Conservation (phyloP, 2,329 filamentous ascomycete species). For the Pseudopithomyces maydicus region DNA sequence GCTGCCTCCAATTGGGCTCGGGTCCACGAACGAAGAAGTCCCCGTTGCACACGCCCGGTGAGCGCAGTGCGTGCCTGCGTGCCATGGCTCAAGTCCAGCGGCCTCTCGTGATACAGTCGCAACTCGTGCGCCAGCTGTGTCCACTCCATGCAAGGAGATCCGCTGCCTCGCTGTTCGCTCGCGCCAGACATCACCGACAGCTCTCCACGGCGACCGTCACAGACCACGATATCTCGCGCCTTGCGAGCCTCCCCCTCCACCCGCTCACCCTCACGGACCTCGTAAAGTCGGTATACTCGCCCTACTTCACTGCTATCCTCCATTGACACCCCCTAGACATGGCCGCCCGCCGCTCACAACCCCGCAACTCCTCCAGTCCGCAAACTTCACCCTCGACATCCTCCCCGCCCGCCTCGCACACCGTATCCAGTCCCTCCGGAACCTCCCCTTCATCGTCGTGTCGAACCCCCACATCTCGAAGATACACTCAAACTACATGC, state of each 20-base stretch:
- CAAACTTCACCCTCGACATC: conserved; percentile 93
- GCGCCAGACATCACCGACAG: conserved; percentile 18
- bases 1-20: background rate
- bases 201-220: conserved; percentile 53
- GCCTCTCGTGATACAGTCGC: conserved; percentile 43
- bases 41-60: background rate
- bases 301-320: background rate
- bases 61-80: no score
- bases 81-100: conserved; percentile 38
- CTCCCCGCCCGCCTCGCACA: conserved; percentile 91
- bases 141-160: conserved; percentile 27
- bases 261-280: conserved; percentile 85
- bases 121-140: conserved; percentile 41
- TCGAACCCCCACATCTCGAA: conserved; percentile 94
- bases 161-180: conserved; percentile 21
- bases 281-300: conserved; percentile 68
- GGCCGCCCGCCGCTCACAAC: conserved; percentile 85
- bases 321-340: conserved; percentile 53
- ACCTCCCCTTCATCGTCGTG: conserved; percentile 95
- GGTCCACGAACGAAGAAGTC: background rate
- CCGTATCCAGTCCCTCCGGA: conserved; percentile 89
- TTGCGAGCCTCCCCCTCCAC: conserved; percentile 79
- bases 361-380: conserved; percentile 81
- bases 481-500: conserved; percentile 96
- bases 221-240: conserved; percentile 77